Evolutionary conservation across 345 rosid species (phyloP), one percentile per base, ranked within the genome.

Genomic region (Dipteronia sinensis): DNA sequence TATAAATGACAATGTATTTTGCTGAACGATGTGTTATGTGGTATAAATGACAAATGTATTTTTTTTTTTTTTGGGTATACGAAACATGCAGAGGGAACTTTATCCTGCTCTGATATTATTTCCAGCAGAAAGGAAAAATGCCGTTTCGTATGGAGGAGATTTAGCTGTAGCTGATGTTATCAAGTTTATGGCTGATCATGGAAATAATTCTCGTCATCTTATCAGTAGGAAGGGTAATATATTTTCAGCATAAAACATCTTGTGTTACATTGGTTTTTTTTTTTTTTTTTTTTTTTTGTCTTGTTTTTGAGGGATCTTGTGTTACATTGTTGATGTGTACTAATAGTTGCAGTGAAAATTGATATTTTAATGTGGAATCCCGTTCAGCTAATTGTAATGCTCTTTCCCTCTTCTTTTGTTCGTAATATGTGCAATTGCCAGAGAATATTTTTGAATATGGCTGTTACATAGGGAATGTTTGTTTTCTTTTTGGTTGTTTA

Each of bases 41-140:
- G 55, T 55, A 34, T 34, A 34, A 34, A 34, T 34, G 6, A 34
- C 51, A 61, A n/a, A n/a, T n/a, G n/a, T n/a, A 64, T 55, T 20
- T 4, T 19, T 44, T 62, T 34, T 23, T 31, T 51, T 2, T 66
- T 70, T 55, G 65, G n/a, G 49, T 76, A 6, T 69, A 51, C 73
- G 16, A 75, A 49, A 38, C 38, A 17, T 87, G 90, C 95, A 95
- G 98, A 87, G 91, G 78, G 97, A 93, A 80, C 87, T 88, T 66
- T 95, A 87, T 90, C 99, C 99, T 67, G 69, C 93, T 80, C 84
- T 95, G 76, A 58, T 91, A 79, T 82, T 95, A 58, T 95, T 93
- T 86, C 99, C 98, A 61, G 93, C 93, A 16, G 92, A 88, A 77
- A 86, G 84, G 71, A 89, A 88, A 85, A 78, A 79, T 34, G 84